phyloP scores from a whole-genome alignment of 192 early-diverging fungal species.

The Backusella psychrophila region DNA sequence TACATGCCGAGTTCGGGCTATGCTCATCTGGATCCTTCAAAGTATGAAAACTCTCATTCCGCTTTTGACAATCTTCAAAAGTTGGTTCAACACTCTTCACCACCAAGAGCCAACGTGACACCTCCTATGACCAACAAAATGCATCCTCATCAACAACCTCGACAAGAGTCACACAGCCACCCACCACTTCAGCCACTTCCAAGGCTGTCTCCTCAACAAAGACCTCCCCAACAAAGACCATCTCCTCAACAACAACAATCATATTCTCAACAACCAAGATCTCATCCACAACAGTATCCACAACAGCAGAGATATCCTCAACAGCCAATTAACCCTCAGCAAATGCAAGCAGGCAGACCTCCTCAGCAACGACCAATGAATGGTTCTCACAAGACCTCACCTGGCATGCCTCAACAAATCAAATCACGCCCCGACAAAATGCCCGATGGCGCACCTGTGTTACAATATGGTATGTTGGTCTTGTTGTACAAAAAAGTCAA shows the following conservation, averaged over 20 bases:
- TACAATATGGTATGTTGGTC: constrained; percentile 4
- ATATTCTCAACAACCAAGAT: background rate
- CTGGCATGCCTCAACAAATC: background rate
- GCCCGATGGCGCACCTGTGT: constrained; percentile 2
- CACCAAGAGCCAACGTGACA: too few relatives aligned
- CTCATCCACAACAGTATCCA: background rate
- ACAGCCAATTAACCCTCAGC: background rate
- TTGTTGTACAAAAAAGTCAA: too few relatives aligned
- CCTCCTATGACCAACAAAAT: background rate
- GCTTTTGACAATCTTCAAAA: constrained; percentile 10
- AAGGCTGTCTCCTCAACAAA: background rate
- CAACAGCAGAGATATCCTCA: background rate
- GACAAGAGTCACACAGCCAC: background rate
- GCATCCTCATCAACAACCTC: background rate
- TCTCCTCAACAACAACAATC: background rate
- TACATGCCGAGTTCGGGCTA: constrained; percentile 1
- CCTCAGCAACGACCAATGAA: background rate
- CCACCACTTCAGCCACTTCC: background rate
- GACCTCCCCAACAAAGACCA: background rate
- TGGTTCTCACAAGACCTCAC: background rate
- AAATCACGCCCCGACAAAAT: background rate
- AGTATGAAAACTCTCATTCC: constrained; percentile 5
- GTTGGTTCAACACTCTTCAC: background rate
- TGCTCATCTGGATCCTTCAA: constrained; percentile 10
- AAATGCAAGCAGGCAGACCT: background rate